phyloP scores from a whole-genome alignment of 2,329 filamentous ascomycete genomes.

The Purpureocillium takamizusanense region DNA sequence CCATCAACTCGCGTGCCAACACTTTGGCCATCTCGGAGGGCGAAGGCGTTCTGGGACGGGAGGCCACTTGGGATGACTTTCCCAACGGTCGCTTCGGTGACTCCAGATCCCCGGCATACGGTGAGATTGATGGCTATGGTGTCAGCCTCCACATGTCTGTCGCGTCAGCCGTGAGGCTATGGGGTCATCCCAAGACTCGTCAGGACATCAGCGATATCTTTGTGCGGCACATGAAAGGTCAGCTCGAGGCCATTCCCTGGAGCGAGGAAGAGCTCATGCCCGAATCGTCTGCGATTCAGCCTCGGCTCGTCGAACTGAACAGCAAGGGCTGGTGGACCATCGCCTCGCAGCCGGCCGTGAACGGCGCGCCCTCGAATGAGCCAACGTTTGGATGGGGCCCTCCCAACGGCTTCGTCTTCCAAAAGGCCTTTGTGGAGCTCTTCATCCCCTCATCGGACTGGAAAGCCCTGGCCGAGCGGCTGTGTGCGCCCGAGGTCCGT shows the following conservation, averaged over 20 bases:
- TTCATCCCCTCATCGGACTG: constrained; percentile 75
- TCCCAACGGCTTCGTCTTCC: constrained; percentile 86
- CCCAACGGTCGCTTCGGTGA: constrained; percentile 96
- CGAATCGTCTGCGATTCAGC: constrained; percentile 74
- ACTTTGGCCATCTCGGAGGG: constrained; percentile 92
- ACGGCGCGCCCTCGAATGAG: constrained; percentile 70
- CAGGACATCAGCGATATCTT: constrained; percentile 76
- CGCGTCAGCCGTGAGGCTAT: constrained; percentile 73
- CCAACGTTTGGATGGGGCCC: constrained; percentile 89
- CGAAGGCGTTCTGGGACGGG: constrained; percentile 76
- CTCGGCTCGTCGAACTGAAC: constrained; percentile 69
- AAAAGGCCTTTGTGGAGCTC: constrained; percentile 97
- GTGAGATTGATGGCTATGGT: constrained; percentile 96
- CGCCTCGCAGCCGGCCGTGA: constrained; percentile 88
- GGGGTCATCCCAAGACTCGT: constrained; percentile 65
- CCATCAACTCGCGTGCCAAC: constrained; percentile 70
- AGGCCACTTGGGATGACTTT: constrained; percentile 98
- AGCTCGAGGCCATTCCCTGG: constrained; percentile 80
- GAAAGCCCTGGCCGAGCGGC: constrained; percentile 51
- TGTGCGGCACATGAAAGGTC: constrained; percentile 68
- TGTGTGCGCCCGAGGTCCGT: constrained; percentile 48
- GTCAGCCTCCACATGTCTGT: constrained; percentile 88
- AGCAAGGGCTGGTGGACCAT: constrained; percentile 89
- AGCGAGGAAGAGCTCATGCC: constrained; percentile 80
- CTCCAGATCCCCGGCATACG: constrained; percentile 84